Conservation (phyloP, 305 asterid species). For the Fraxinus baroniana region DNA sequence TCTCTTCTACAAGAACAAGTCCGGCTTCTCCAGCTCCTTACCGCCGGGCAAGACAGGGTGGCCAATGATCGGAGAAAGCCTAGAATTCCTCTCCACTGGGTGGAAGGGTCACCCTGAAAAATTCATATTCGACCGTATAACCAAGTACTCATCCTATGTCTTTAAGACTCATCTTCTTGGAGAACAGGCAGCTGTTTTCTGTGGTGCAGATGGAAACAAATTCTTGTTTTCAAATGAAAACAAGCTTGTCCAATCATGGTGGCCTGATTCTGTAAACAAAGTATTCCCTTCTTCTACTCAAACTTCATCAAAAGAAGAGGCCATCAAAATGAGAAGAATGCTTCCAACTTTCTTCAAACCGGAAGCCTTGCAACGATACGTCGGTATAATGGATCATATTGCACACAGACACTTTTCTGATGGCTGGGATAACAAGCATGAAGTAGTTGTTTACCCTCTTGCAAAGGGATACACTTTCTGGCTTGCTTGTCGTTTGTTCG, state of each 20-base stretch:
- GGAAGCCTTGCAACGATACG: constrained; percentile 62
- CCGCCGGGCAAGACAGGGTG: constrained; percentile 74
- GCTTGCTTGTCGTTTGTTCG: constrained; percentile 60
- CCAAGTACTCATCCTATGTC: constrained; percentile 48
- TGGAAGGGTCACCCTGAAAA: constrained; percentile 82
- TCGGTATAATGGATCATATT: constrained; percentile 66
- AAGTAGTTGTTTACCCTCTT: constrained; percentile 51
- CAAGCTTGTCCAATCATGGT: constrained; percentile 68
- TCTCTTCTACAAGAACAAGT: constrained; percentile 39
- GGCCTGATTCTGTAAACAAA: constrained; percentile 65
- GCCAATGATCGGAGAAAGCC: constrained; percentile 72
- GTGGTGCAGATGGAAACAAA: constrained; percentile 57
- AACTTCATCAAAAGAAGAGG: constrained; percentile 56
- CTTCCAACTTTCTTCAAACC: constrained; percentile 64
- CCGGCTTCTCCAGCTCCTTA: constrained; percentile 24
- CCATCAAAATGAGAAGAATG: constrained; percentile 64
- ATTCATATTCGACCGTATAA: constrained; percentile 61
- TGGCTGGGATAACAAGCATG: constrained; percentile 52
- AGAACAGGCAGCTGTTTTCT: constrained; percentile 48
- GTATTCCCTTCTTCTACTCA: constrained; percentile 58
- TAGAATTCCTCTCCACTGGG: constrained; percentile 60
- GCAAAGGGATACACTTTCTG: constrained; percentile 67
- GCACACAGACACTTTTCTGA: constrained; percentile 55
- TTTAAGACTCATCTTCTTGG: constrained; percentile 66
- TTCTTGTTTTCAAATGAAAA: constrained; percentile 70